Percentiles rank a stretch among this genome's conserved stretches.
phyloP scores from a whole-genome alignment of 176 grass and related monocot species.

The Guadua angustifolia region DNA sequence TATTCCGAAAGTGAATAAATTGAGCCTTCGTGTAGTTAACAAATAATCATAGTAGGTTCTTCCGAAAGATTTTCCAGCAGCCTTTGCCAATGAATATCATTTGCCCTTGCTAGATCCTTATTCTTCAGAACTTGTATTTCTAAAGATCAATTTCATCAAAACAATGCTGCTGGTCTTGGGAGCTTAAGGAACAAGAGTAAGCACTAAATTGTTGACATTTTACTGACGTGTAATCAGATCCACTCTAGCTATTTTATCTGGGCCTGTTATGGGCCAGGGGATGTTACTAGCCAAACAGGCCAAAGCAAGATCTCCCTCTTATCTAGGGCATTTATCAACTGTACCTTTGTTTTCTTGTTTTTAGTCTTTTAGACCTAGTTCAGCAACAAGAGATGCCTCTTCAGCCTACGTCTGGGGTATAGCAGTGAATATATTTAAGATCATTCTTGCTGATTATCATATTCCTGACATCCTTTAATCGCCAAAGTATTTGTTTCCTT shows the following conservation, averaged over 20 bases:
- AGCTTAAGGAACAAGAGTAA: conserved; percentile 11
- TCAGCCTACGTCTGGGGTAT: not conserved
- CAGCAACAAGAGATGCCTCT: not conserved
- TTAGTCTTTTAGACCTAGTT: not conserved
- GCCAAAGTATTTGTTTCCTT: conserved; percentile 7
- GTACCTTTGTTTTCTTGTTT: not conserved
- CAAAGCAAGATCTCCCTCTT: not conserved
- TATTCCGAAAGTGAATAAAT: not conserved
- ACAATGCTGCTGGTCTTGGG: not conserved
- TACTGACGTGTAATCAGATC: not conserved
- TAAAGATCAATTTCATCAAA: not conserved
- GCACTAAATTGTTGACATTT: not conserved
- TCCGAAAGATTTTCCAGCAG: no score
- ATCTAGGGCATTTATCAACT: not conserved
- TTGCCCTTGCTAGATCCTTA: not conserved
- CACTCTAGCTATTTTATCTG: not conserved
- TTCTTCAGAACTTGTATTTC: not conserved
- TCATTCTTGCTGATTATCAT: conserved; percentile 1
- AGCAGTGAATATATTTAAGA: not conserved
- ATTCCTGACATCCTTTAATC: not conserved
- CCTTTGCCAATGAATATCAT: not conserved
- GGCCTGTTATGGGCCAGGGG: not conserved
- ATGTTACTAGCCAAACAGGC: not conserved
- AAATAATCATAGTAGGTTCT: not conserved
- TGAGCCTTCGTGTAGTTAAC: not conserved